Base-by-base conservation (phyloP, 306 rosid genomes). In the Quercus gilva region DNA sequence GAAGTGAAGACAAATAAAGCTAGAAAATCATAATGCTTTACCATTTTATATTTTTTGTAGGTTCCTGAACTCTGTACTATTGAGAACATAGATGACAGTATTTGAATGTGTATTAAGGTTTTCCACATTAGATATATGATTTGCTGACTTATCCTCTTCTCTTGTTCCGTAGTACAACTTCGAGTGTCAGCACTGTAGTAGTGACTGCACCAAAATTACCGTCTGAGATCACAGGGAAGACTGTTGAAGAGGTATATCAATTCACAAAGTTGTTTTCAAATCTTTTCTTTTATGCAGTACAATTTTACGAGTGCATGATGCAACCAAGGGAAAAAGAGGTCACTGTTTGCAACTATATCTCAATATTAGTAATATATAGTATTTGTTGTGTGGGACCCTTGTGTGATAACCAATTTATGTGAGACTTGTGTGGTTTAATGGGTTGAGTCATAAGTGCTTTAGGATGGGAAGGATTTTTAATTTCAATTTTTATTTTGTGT, bases 201-300 rank as follows among this genome's bases (percentile, higher is more conserved):
- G 76, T 88, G 74, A 52, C 83, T 70, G 73, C 89, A 49, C 96
- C 98, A 69, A 91, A 89, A 83, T 80, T 93, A 74, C 99, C 99
- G 0, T 95, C 98, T 69, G 98, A 95, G 88, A 91, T 95, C 80
- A 91, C 91, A 4, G 99, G 98, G 81, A 95, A 91, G 86, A 91
- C 94, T 74, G 98, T 95, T 79, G 99, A 91, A 82, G 99, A 95
- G 99, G 99, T 93, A 87, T 56, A 49, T 67, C 76, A n/a, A 63
- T 55, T 55, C 45, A 60, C 29, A 67, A 35, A 67, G 68, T 55
- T 55, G 29, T 49, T 28, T 80, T 73, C 15, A 31, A 31, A 17
- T 15, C 56, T 64, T 55, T 73, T 60, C 76, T 67, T 23, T 20
- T 21, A 20, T 57, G 76, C 71, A 12, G 71, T 81, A 11, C 75